These are phyloP conservation scores for Linum usitatissimum DNA, from an alignment of 345 rosid genomes.

Conservation along the genomic window DNA sequence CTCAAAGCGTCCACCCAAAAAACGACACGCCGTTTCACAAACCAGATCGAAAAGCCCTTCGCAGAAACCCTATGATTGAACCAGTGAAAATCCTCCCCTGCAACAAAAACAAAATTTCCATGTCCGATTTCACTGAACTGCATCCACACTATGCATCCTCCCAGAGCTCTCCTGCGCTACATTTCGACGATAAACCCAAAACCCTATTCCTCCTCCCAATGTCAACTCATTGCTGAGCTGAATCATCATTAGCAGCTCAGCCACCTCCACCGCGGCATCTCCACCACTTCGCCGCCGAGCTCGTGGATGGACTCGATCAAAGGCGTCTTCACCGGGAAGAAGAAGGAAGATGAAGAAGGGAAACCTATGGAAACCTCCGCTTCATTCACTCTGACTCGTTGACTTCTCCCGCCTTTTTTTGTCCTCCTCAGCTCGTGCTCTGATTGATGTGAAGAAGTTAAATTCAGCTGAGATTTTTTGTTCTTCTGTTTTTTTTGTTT, in stretches of 20 bases:
- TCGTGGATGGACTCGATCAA: constrained; percentile 84
- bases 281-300: constrained; percentile 34
- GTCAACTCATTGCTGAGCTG: neutral
- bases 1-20: too few species aligned
- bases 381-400: constrained; percentile 70
- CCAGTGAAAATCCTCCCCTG: too few species aligned
- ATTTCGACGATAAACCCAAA: neutral
- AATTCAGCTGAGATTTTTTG: neutral
- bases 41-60: too few species aligned
- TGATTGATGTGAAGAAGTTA: neutral
- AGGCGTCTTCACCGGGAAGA: constrained; percentile 73
- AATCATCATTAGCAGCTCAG: neutral
- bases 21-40: too few species aligned
- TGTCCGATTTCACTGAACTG: too few species aligned
- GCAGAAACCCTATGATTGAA: too few species aligned
- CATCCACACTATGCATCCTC: too few species aligned
- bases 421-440: neutral
- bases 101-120: too few species aligned
- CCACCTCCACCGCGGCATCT: constrained; percentile 31
- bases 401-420: constrained; percentile 2
- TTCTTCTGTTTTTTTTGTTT: neutral
- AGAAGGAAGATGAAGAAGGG: constrained; percentile 14
- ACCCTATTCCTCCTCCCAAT: neutral
- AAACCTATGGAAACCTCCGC: constrained; percentile 27
- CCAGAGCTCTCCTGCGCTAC: too few species aligned